Percentiles rank a stretch among this genome's conserved stretches.
phyloP scores from a whole-genome alignment of 805 yeast species.

The Wickerhamomyces sydowiorum region DNA sequence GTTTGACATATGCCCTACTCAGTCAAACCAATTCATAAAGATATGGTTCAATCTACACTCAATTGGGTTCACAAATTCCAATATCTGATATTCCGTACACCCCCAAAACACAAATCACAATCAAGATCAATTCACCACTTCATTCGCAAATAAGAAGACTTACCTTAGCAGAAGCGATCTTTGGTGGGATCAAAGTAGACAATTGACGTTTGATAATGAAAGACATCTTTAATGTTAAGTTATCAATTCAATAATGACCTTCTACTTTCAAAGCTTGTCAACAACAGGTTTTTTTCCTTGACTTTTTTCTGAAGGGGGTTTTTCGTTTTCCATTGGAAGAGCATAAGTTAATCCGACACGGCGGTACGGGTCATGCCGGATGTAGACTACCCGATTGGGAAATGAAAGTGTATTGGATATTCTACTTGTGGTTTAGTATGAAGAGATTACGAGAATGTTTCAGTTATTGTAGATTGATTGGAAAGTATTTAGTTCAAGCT shows the following conservation, averaged over 20 bases:
- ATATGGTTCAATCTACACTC: no score
- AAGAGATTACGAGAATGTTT: not conserved
- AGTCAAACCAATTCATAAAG: no score
- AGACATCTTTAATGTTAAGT: slow-evolving; percentile 44
- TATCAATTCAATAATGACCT: not conserved
- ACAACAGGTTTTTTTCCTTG: not conserved
- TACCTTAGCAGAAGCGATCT: slow-evolving; percentile 93
- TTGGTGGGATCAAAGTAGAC: slow-evolving; percentile 96
- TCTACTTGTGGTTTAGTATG: not conserved
- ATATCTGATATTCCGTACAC: not conserved
- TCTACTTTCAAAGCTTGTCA: not conserved
- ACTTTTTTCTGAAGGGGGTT: slow-evolving; percentile 4
- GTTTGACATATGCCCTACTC: no score
- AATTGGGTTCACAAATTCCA: not conserved
- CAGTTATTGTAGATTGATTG: not conserved
- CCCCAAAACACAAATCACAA: not conserved
- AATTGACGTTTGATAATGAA: slow-evolving; percentile 86
- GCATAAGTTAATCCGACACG: slow-evolving; percentile 7
- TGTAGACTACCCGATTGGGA: slow-evolving; percentile 6
- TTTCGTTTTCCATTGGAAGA: slow-evolving; percentile 9
- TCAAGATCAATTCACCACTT: not conserved
- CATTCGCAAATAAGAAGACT: slow-evolving; percentile 25
- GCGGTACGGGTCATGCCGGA: slow-evolving; percentile 8
- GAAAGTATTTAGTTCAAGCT: slow-evolving; percentile 5
- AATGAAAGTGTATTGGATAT: not conserved